phyloP scores from a whole-genome alignment of 2,329 filamentous ascomycete species.

The Fusarium concolor region DNA sequence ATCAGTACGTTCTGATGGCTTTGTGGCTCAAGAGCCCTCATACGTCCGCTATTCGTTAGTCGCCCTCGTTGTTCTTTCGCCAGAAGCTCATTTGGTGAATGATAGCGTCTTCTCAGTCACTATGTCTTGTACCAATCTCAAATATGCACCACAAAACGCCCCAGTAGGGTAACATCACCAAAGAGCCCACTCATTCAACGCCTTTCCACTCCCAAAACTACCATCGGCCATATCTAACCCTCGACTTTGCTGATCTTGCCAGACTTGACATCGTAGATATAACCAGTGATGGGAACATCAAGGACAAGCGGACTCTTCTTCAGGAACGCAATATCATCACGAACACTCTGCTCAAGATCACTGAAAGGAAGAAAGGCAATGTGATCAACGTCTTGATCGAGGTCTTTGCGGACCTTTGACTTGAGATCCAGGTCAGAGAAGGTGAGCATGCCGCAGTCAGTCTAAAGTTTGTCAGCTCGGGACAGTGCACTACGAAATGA shows the following conservation, averaged over 20 bases:
- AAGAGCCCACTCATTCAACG: too few relatives aligned
- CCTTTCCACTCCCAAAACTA: background rate
- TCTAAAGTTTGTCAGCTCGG: slow-evolving; percentile 37
- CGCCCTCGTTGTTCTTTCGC: too few relatives aligned
- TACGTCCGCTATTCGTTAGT: too few relatives aligned
- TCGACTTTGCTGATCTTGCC: slow-evolving; percentile 61
- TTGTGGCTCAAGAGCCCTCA: too few relatives aligned
- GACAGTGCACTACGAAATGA: accelerated
- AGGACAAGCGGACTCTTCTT: slow-evolving; percentile 69
- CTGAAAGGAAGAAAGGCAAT: slow-evolving; percentile 76
- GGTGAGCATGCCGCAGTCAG: slow-evolving; percentile 69
- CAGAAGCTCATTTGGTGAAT: too few relatives aligned
- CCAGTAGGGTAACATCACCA: background rate
- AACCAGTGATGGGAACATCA: slow-evolving; percentile 75
- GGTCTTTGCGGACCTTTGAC: slow-evolving; percentile 67
- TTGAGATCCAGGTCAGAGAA: slow-evolving; percentile 70
- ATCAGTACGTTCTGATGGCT: too few relatives aligned
- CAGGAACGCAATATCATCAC: slow-evolving; percentile 73
- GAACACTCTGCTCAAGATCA: slow-evolving; percentile 72
- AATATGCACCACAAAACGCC: too few relatives aligned
- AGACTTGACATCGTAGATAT: slow-evolving; percentile 82
- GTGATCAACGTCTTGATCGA: slow-evolving; percentile 61
- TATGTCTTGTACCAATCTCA: too few relatives aligned
- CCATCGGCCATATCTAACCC: background rate
- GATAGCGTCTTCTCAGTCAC: too few relatives aligned